These are phyloP conservation scores for Solanum clarkiae DNA, from an alignment of 257 asterid species.

Conservation along the genomic window DNA sequence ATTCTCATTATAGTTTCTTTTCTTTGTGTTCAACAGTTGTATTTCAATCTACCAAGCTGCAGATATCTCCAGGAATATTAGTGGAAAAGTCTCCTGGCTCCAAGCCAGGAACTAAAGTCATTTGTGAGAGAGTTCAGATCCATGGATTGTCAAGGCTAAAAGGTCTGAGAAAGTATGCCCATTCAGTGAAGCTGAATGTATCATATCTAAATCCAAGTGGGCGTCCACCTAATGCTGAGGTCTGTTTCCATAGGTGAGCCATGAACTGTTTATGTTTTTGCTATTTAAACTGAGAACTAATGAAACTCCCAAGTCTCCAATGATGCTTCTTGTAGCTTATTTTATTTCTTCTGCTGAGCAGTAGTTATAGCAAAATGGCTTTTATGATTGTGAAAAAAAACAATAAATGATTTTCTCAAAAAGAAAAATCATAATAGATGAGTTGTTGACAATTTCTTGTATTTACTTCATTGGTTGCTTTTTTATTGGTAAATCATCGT, in stretches of 20 bases:
- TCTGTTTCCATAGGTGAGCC: conserved; percentile 92
- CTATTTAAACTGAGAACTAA: background rate
- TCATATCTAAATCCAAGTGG: conserved; percentile 24
- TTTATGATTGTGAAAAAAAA: background rate
- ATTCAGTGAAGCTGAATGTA: conserved; percentile 57
- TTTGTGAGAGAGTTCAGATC: conserved; percentile 61
- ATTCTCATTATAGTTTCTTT: background rate
- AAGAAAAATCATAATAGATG: background rate
- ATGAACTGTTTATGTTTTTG: background rate
- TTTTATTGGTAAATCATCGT: background rate
- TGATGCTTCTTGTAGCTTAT: background rate
- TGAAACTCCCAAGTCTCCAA: background rate
- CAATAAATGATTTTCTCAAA: background rate
- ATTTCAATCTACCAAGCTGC: conserved; percentile 27
- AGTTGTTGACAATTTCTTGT: background rate
- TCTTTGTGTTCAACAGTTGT: conserved; percentile 38
- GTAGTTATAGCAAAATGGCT: background rate
- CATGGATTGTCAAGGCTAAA: conserved; percentile 58
- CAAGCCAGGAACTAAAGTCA: conserved; percentile 59
- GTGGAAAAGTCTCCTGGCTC: conserved; percentile 69
- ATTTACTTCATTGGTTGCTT: background rate
- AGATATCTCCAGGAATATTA: conserved; percentile 40
- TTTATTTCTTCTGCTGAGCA: background rate
- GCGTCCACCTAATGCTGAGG: conserved; percentile 34
- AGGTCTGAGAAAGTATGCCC: conserved; percentile 49